phyloP scores from a whole-genome alignment of 805 yeast species.

The Ogataea siamensis region DNA sequence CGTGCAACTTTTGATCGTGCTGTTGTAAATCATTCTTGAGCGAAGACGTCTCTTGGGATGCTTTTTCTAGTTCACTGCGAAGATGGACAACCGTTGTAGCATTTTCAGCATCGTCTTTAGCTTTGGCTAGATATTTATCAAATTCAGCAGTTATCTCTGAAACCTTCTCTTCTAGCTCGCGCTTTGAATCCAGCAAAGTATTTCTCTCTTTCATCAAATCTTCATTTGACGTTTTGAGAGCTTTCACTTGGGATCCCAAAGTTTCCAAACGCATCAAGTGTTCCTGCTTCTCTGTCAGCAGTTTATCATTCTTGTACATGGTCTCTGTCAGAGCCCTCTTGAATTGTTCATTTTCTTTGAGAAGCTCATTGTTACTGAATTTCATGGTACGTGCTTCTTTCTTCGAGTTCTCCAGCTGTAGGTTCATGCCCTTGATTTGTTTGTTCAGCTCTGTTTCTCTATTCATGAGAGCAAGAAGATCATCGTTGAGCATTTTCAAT shows the following conservation, averaged over 20 bases:
- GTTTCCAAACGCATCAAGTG: constrained; percentile 44
- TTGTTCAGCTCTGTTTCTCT: constrained; percentile 66
- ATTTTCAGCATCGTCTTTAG: constrained; percentile 32
- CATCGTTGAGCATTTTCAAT: constrained; percentile 50
- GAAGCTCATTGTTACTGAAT: constrained; percentile 36
- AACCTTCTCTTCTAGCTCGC: constrained; percentile 44
- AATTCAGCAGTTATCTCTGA: constrained; percentile 40
- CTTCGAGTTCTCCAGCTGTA: constrained; percentile 56
- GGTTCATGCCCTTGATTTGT: constrained; percentile 56
- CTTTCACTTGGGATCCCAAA: constrained; percentile 50
- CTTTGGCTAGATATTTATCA: constrained; percentile 35
- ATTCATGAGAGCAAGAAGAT: constrained; percentile 53
- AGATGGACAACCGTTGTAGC: constrained; percentile 31
- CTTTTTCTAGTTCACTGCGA: constrained; percentile 36
- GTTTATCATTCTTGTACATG: constrained; percentile 43
- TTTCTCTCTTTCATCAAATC: constrained; percentile 65
- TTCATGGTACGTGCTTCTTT: constrained; percentile 43
- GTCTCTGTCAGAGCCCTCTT: constrained; percentile 40
- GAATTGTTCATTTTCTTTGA: constrained; percentile 43
- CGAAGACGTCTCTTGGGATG: constrained; percentile 30
- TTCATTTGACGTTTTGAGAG: constrained; percentile 56
- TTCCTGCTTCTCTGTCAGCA: constrained; percentile 43
- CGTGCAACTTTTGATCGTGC: constrained; percentile 23
- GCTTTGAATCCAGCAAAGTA: constrained; percentile 49
- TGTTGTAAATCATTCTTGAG: constrained; percentile 33